A percentile compares a stretch with the other conserved stretches of the same genome.
Evolutionary conservation across 805 yeast species (phyloP).

Genomic region (Myxozyma geophila): DNA sequence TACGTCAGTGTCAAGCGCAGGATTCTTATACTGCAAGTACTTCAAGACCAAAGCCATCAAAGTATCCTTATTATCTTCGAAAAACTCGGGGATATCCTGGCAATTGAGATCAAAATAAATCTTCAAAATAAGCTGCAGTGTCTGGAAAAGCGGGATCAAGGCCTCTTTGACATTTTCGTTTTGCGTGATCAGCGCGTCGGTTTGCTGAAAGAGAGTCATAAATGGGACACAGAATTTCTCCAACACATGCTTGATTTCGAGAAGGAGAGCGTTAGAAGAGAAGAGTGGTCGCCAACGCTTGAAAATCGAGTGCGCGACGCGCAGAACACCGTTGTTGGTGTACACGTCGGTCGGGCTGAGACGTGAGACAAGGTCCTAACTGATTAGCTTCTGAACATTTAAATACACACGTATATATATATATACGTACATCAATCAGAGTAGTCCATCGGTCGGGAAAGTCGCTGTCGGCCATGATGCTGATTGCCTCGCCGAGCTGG

Average conservation of each 20-base stretch:
- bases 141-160: constrained; percentile 66
- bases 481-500: constrained; percentile 94
- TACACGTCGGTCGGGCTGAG: constrained; percentile 69
- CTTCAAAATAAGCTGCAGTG: constrained; percentile 70
- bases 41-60: constrained; percentile 85
- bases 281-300: constrained; percentile 96
- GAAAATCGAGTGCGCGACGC: constrained; percentile 94
- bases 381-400: background rate
- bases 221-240: constrained; percentile 83
- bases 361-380: constrained; percentile 62
- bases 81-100: constrained; percentile 97
- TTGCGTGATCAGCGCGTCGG: constrained; percentile 66
- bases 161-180: constrained; percentile 53
- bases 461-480: constrained; percentile 92
- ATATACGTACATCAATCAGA: constrained; percentile 58
- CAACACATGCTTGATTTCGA: constrained; percentile 85
- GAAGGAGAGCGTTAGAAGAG: constrained; percentile 84
- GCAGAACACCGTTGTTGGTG: constrained; percentile 80
- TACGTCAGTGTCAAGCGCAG: constrained; percentile 54
- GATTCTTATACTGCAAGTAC: constrained; percentile 67
- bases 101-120: constrained; percentile 92
- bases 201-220: constrained; percentile 64
- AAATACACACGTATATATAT: background rate
- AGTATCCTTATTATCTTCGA: constrained; percentile 80
- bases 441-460: constrained; percentile 90